Evolutionary conservation across 1,139 yeast species (phyloP), one percentile per base, ranked within the genome.

Genomic region (Geotrichum carabidarum): DNA sequence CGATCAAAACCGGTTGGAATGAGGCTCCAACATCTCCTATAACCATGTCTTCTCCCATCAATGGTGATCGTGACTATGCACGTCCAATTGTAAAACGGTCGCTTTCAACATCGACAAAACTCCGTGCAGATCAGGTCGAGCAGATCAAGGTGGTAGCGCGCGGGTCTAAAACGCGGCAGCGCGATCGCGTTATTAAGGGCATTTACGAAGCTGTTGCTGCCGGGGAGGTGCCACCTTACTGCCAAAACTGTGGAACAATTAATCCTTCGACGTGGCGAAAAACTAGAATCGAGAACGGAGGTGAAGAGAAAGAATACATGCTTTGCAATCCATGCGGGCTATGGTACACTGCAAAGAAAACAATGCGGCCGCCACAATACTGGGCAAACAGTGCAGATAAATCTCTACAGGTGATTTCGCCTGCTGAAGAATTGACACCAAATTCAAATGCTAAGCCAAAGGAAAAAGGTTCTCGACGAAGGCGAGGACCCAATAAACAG

Each of bases 271-370:
- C 71, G 1, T 73, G 77, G 77, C 61, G 77, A 43, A 56, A 62
- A 14, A 58, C 65, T 32, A 58, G 50, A 51, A 22, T 44, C 9
- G 44, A 46, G 12, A 50, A 53, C 8, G 31, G 50, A 6, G 51
- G 46, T n/a, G 56, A 53, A 31, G 57, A 59, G 60, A 32, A 62
- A 58, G 54, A 54, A 53, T 38, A 27, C 48, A 22, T 60, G 30
- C 60, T 71, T 37, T 71, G 74, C 59, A 71, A 71, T 53, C 71
- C 75, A 5, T 71, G 75, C 57, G 75, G 75, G 1, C 59, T 71
- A 8, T 71, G 70, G 63, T 67, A 60, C 56, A 58, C 60, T 42
- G 55, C 64, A 36, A 68, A 72, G 57, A 61, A 63, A 43, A 58
- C 60, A 22, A 68, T 70, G 72, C 60, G 75, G 34, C 75, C 75